phyloP scores from a whole-genome alignment of 495 filamentous ascomycete species.

The Aspergillus bridgeri region DNA sequence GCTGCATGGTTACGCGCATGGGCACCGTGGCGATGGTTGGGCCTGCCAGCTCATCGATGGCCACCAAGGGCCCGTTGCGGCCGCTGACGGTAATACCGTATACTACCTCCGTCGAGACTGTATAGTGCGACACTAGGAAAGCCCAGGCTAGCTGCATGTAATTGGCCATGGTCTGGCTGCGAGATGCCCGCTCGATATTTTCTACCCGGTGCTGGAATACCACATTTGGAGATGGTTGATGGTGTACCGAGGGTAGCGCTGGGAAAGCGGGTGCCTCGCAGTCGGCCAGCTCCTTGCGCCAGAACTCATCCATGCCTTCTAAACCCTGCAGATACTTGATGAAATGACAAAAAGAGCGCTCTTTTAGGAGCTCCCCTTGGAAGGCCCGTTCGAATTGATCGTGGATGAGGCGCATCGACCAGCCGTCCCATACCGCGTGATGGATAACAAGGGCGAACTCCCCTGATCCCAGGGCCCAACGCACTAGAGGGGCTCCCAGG shows the following conservation, averaged over 20 bases:
- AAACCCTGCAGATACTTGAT: constrained; percentile 18
- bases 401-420: constrained; percentile 12
- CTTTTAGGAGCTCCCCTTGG: not conserved
- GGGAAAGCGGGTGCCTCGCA: constrained; percentile 40
- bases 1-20: constrained; percentile 36
- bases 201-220: not conserved
- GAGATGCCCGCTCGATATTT: not conserved
- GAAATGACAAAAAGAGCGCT: constrained; percentile 13
- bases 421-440: constrained; percentile 19
- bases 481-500: constrained; percentile 41
- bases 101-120: constrained; percentile 25
- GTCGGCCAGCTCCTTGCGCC: constrained; percentile 33
- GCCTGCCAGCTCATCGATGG: constrained; percentile 29
- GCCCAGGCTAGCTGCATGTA: constrained; percentile 34
- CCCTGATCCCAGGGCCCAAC: constrained; percentile 30
- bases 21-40: constrained; percentile 47
- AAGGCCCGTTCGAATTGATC: constrained; percentile 10
- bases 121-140: constrained; percentile 25
- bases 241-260: constrained; percentile 37
- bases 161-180: constrained; percentile 18
- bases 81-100: constrained; percentile 32
- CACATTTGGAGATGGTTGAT: constrained; percentile 27
- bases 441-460: constrained; percentile 18
- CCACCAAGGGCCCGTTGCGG: constrained; percentile 30
- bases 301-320: constrained; percentile 17